Evolutionary conservation across 805 yeast genomes (phyloP).

Genomic region (Ogataea haglerorum): DNA sequence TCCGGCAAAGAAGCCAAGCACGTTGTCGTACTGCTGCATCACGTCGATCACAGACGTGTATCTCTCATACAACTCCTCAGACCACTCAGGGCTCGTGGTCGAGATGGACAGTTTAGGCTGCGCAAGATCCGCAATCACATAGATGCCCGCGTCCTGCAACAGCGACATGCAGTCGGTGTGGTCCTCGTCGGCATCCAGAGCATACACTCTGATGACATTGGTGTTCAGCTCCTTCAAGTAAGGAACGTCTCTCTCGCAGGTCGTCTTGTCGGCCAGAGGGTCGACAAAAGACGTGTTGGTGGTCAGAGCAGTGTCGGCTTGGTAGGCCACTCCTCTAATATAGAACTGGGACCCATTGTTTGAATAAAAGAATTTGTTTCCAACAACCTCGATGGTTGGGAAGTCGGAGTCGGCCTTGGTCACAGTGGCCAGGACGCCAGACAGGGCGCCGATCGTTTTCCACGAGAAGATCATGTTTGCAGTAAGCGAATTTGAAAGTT

Average conservation of each 20-base stretch:
- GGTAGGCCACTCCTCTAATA: slow-evolving; percentile 79
- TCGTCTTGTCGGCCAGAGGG: slow-evolving; percentile 60
- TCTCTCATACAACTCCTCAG: slow-evolving; percentile 56
- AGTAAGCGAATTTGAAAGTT: not conserved
- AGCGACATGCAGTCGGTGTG: slow-evolving; percentile 67
- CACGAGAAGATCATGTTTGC: slow-evolving; percentile 32
- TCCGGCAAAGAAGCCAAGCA: slow-evolving; percentile 83
- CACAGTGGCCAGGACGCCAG: slow-evolving; percentile 19
- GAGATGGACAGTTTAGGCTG: slow-evolving; percentile 62
- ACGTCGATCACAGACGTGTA: slow-evolving; percentile 67
- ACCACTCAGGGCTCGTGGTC: slow-evolving; percentile 64
- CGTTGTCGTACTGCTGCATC: slow-evolving; percentile 66
- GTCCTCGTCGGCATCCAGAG: slow-evolving; percentile 59
- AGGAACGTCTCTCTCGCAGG: slow-evolving; percentile 74
- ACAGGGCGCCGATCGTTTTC: slow-evolving; percentile 28
- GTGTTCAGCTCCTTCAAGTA: slow-evolving; percentile 59
- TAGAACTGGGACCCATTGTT: slow-evolving; percentile 78
- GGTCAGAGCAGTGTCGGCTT: slow-evolving; percentile 56
- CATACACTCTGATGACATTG: slow-evolving; percentile 74
- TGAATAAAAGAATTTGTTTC: slow-evolving; percentile 73
- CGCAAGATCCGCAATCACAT: slow-evolving; percentile 75
- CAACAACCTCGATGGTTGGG: slow-evolving; percentile 68
- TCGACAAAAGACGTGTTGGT: slow-evolving; percentile 53
- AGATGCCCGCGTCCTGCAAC: slow-evolving; percentile 71
- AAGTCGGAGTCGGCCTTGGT: slow-evolving; percentile 38